A percentile compares a stretch with the other conserved stretches of the same genome.
These are phyloP conservation scores for Begonia fuchsioides DNA, from an alignment of 306 rosid genomes.

Conservation along the genomic window DNA sequence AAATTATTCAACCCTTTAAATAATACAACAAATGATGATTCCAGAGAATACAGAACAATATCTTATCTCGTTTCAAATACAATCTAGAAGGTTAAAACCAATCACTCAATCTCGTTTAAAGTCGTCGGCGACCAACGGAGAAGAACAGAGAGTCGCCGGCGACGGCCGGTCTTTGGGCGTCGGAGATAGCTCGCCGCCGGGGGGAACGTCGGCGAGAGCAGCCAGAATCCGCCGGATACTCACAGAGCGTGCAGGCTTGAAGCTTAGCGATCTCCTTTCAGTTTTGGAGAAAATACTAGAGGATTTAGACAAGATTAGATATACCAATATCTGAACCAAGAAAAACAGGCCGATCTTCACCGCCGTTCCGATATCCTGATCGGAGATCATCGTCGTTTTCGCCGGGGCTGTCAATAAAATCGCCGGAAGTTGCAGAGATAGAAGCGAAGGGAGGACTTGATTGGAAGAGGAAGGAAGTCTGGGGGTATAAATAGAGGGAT, in stretches of 20 bases:
- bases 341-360: slow-evolving; percentile 49
- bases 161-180: slow-evolving; percentile 16
- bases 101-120: too few species aligned
- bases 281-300: slow-evolving; percentile 58
- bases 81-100: too few species aligned
- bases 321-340: slow-evolving; percentile 56
- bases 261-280: slow-evolving; percentile 29
- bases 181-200: slow-evolving; percentile 55
- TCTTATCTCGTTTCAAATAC: too few species aligned
- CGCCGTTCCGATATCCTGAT: slow-evolving; percentile 29
- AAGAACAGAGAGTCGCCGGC: slow-evolving; percentile 3
- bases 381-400: background rate
- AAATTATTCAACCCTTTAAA: too few species aligned
- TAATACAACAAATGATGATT: too few species aligned
- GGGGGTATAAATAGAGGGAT: too few species aligned
- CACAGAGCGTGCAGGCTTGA: slow-evolving; percentile 46
- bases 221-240: slow-evolving; percentile 60
- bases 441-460: too few species aligned
- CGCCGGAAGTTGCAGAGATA: too few species aligned
- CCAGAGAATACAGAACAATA: too few species aligned
- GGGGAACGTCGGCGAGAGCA: slow-evolving; percentile 48
- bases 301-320: slow-evolving; percentile 66
- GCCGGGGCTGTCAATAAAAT: too few species aligned
- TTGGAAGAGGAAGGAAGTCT: too few species aligned
- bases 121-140: too few species aligned